Evolutionary conservation across 441 rosid species (phyloP), one percentile per base, ranked within the genome.

Genomic region (Erodium moschatum): DNA sequence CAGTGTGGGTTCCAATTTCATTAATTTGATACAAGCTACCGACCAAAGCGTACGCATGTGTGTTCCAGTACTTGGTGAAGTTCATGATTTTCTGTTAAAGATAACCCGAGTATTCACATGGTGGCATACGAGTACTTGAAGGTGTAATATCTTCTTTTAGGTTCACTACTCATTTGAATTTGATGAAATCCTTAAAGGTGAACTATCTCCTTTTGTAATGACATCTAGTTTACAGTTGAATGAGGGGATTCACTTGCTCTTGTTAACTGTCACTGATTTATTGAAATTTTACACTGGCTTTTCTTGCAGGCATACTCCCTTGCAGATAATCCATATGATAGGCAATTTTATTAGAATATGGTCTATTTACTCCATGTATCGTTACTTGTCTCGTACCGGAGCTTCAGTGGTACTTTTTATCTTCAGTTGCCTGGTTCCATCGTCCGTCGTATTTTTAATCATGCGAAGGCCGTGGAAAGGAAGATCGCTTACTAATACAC

Each of bases 401-500:
- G 90, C 95, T 64, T 84, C 97, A 0, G 96, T 88, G 15, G 83
- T 83, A 64, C 91, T 91, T 73, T 93, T 93, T 75, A 84, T 86
- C 73, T 89, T 93, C 83, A 74, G 87, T 69, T 93, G 96, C 81
- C 73, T 93, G 67, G 89, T 88, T 20, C 96, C 95, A 4, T 85
- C 97, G 3, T 82, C 97, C 52, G 48, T 88, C 73, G 0, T 87
- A 61, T 89, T 91, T 77, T 81, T 93, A 73, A 71, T 83, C 42
- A 20, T 89, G 77, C 98, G 91, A 72, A 93, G 87, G 81, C 97
- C 98, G 61, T 93, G 98, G 98, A 93, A 86, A 81, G 98, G 96
- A 72, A 86, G 98, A 71, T 79, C 93, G 1, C 93, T 93, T 70
- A 83, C 96, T 52, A 91, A 84, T 82, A 84, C 88, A 54, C 96